Conservation (phyloP, 2,329 filamentous ascomycete genomes). For the Xylariaceae sp. region DNA sequence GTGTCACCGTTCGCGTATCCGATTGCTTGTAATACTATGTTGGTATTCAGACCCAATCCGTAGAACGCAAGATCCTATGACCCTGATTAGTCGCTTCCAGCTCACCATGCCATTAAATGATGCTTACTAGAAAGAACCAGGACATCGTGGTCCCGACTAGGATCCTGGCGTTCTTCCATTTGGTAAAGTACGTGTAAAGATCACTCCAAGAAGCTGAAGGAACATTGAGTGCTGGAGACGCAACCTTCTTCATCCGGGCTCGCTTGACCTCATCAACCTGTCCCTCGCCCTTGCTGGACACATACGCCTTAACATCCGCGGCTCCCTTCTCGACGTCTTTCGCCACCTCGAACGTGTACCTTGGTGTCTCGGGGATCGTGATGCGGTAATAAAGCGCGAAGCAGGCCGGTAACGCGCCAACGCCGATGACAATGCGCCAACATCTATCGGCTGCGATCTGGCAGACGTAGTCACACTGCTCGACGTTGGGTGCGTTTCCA, state of each 20-base stretch:
- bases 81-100: not conserved
- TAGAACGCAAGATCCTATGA: constrained; percentile 63
- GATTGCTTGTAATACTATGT: constrained; percentile 66
- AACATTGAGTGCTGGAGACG: constrained; percentile 51
- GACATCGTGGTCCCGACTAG: constrained; percentile 73
- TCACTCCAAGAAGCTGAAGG: constrained; percentile 69
- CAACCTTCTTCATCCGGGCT: constrained; percentile 48
- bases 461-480: constrained; percentile 57
- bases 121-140: constrained; percentile 68
- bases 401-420: constrained; percentile 72
- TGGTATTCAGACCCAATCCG: constrained; percentile 71
- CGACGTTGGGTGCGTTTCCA: constrained; percentile 34
- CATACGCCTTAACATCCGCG: constrained; percentile 63
- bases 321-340: constrained; percentile 72
- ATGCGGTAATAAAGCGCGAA: constrained; percentile 82
- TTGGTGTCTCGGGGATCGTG: constrained; percentile 79
- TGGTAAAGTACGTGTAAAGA: constrained; percentile 61
- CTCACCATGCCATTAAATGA: too few species aligned
- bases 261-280: constrained; percentile 43
- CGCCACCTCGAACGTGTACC: constrained; percentile 77
- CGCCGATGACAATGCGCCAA: constrained; percentile 77
- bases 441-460: constrained; percentile 70
- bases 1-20: constrained; percentile 62
- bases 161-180: constrained; percentile 67
- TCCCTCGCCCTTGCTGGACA: constrained; percentile 42